Conservation (phyloP, 805 yeast genomes). For the Lipomyces orientalis region DNA sequence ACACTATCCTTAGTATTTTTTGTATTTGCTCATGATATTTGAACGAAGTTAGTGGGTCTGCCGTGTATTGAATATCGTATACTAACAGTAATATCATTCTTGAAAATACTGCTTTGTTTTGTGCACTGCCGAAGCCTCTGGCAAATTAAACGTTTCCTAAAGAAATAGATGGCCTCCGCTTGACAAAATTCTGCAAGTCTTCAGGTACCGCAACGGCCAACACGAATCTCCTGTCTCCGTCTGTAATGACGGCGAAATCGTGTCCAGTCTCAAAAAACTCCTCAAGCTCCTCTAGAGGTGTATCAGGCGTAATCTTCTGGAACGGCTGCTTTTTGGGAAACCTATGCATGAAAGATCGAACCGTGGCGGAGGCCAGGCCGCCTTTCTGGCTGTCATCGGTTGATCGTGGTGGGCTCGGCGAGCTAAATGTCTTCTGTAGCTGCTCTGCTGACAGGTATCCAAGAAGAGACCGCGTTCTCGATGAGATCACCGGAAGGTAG, state of each 20-base stretch:
- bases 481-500: slow-evolving; percentile 59
- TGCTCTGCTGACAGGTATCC: slow-evolving; percentile 56
- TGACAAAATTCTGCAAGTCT: slow-evolving; percentile 52
- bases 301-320: slow-evolving; percentile 57
- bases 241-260: slow-evolving; percentile 64
- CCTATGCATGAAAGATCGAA: slow-evolving; percentile 35
- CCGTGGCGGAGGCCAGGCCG: slow-evolving; percentile 17
- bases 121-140: neutral
- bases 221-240: slow-evolving; percentile 57
- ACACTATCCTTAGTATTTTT: neutral
- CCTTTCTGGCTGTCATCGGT: slow-evolving; percentile 41
- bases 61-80: neutral
- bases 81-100: neutral
- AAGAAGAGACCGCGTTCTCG: slow-evolving; percentile 53
- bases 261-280: slow-evolving; percentile 54
- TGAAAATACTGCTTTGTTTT: neutral
- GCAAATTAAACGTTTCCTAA: neutral
- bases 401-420: slow-evolving; percentile 38
- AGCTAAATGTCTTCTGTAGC: slow-evolving; percentile 44
- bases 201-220: slow-evolving; percentile 64
- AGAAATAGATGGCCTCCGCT: slow-evolving; percentile 49
- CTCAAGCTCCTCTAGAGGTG: slow-evolving; percentile 61
- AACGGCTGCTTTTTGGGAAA: slow-evolving; percentile 45
- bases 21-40: neutral
- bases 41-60: neutral